Evolutionary conservation across 768 basidiomycete genomes (phyloP).

Genomic region (Mycena belliarum): DNA sequence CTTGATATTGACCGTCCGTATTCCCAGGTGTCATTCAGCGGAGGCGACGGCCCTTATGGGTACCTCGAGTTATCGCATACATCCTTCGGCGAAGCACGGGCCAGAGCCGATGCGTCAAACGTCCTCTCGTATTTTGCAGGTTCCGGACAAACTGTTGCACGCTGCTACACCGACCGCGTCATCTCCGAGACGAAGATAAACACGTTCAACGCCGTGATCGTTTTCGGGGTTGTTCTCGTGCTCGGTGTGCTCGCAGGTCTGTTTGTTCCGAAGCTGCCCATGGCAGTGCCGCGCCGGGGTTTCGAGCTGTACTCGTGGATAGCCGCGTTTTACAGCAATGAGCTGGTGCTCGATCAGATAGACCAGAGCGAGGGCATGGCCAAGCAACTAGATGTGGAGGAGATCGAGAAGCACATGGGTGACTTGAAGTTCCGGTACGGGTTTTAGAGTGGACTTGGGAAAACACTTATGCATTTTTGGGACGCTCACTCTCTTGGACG

Average conservation of each 20-base stretch:
- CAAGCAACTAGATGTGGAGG: conserved; percentile 1
- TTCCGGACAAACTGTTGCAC: conserved; percentile 35
- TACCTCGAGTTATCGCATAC: conserved; percentile 39
- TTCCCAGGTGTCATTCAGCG: conserved; percentile 38
- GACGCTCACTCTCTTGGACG: too few relatives aligned
- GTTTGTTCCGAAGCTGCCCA: conserved; percentile 30
- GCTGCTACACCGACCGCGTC: conserved; percentile 34
- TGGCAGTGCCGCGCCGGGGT: conserved; percentile 31
- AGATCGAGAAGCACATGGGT: conserved; percentile 1
- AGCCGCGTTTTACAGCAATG: conserved; percentile 32
- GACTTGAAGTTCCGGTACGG: conserved; percentile 5
- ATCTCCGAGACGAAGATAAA: conserved; percentile 30
- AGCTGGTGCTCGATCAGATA: conserved; percentile 24
- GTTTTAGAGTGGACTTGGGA: background rate
- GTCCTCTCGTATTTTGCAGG: conserved; percentile 45
- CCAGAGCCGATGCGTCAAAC: conserved; percentile 40
- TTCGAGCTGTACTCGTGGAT: conserved; percentile 34
- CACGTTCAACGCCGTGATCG: conserved; percentile 25
- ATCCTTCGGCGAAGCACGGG: conserved; percentile 35
- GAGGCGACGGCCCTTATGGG: conserved; percentile 35
- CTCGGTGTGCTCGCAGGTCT: conserved; percentile 35
- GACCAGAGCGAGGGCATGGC: conserved; percentile 11
- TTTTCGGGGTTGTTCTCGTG: conserved; percentile 26
- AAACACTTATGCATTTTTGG: too few relatives aligned
- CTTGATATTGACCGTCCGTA: background rate